Conservation (phyloP, 208 protist species). For the Leishmania tarentolae region DNA sequence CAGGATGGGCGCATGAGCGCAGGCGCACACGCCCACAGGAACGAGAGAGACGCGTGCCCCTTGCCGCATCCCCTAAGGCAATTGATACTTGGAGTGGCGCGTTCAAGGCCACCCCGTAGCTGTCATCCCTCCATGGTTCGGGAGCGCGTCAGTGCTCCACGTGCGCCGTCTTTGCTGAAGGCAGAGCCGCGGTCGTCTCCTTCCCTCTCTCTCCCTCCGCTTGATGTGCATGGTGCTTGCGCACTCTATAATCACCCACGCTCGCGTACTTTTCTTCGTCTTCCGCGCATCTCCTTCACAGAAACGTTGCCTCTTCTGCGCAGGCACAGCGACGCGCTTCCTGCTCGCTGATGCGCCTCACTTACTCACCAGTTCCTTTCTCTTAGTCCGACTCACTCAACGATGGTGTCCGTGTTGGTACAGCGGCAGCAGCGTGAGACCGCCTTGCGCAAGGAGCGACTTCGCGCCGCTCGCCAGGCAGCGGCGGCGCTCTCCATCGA, state of each 20-base stretch:
- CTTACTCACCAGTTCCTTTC: neutral
- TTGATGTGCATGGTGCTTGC: neutral
- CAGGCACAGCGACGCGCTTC: neutral
- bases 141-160: too few relatives aligned
- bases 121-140: neutral
- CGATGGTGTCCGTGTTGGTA: constrained; percentile 70
- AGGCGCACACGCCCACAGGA: neutral
- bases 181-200: too few relatives aligned
- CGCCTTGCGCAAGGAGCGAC: constrained; percentile 50
- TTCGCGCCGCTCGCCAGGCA: constrained; percentile 48
- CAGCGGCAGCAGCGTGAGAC: constrained; percentile 51
- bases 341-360: neutral
- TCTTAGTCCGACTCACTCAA: neutral
- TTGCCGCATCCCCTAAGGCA: neutral
- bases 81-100: neutral
- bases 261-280: neutral
- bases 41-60: neutral
- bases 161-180: neutral
- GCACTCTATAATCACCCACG: neutral
- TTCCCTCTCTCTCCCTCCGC: neutral
- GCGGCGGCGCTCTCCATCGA: constrained; percentile 45
- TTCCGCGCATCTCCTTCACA: neutral
- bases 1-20: neutral
- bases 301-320: too few relatives aligned
- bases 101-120: neutral